These are phyloP conservation scores for Rhizopus arrhizus DNA, from an alignment of 371 early-diverging fungal genomes.

Conservation along the genomic window DNA sequence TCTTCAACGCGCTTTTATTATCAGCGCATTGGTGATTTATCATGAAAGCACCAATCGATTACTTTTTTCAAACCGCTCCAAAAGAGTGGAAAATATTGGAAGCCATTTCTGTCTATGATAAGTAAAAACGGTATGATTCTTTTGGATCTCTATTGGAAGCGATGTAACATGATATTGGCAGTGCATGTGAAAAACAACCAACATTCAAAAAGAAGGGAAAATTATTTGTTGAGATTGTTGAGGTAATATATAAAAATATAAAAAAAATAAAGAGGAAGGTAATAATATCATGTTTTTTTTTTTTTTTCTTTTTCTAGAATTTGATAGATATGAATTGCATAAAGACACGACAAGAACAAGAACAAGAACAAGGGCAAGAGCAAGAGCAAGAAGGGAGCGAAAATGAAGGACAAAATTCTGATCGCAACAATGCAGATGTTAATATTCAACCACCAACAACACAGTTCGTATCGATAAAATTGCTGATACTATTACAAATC, in stretches of 20 bases:
- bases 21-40: slow-evolving; percentile 1
- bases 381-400: slow-evolving; percentile 4
- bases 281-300: no score
- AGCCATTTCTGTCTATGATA: slow-evolving; percentile 6
- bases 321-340: slow-evolving; percentile 14
- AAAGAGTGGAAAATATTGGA: slow-evolving; percentile 6
- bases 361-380: no score
- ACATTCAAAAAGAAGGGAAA: slow-evolving; percentile 7
- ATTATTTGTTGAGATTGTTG: no score
- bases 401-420: slow-evolving; percentile 19
- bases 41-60: slow-evolving; percentile 9
- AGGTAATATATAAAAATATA: no score
- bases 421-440: slow-evolving; percentile 17
- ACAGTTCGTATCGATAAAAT: slow-evolving; percentile 18
- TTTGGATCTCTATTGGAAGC: slow-evolving; percentile 13
- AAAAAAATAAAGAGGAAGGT: no score
- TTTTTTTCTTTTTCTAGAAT: not conserved
- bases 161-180: slow-evolving; percentile 5
- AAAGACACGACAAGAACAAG: slow-evolving; percentile 9
- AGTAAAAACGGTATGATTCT: slow-evolving; percentile 7
- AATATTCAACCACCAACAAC: slow-evolving; percentile 16
- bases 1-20: slow-evolving; percentile 7
- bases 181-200: slow-evolving; percentile 9
- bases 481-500: slow-evolving; percentile 22
- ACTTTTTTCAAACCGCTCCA: slow-evolving; percentile 10